phyloP scores from a whole-genome alignment of 768 basidiomycete genomes.

The Podaxis sp. region DNA sequence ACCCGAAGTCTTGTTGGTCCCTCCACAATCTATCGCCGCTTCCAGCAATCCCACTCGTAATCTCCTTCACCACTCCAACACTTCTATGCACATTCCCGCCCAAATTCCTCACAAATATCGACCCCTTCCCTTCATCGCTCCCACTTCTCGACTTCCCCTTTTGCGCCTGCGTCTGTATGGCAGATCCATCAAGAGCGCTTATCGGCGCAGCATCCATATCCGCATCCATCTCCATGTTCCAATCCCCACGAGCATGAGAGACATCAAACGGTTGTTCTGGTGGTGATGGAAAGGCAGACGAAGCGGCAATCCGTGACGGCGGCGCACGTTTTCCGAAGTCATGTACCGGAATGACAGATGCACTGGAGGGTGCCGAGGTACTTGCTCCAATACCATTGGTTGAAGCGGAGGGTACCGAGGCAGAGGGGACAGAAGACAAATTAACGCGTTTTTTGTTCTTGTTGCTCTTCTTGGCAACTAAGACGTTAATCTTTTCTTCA shows the following conservation, averaged over 20 bases:
- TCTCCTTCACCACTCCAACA: conserved; percentile 52
- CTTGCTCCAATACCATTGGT: conserved; percentile 20
- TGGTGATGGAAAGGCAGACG: conserved; percentile 44
- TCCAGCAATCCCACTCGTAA: conserved; percentile 32
- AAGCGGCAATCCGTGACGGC: conserved; percentile 23
- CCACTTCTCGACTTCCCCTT: conserved; percentile 49
- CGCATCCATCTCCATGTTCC: conserved; percentile 45
- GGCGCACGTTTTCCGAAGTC: conserved; percentile 22
- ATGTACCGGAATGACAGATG: conserved; percentile 33
- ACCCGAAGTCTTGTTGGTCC: conserved; percentile 27
- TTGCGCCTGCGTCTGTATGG: conserved; percentile 33
- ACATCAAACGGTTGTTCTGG: conserved; percentile 49
- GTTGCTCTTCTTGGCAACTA: conserved; percentile 70
- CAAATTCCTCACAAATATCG: conserved; percentile 51
- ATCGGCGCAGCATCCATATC: conserved; percentile 55
- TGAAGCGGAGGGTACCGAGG: conserved; percentile 23
- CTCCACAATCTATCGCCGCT: conserved; percentile 14
- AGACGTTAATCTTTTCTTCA: conserved; percentile 66
- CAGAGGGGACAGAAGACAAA: conserved; percentile 19
- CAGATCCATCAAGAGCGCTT: conserved; percentile 45
- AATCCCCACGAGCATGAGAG: conserved; percentile 24
- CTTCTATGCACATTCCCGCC: conserved; percentile 65
- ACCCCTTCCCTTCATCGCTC: conserved; percentile 38
- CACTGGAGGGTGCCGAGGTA: conserved; percentile 26
- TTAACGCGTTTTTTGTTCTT: conserved; percentile 59